A percentile compares a stretch with the other conserved stretches of the same genome.
phyloP scores from a whole-genome alignment of 2,329 filamentous ascomycete species.

The Septoria linicola region DNA sequence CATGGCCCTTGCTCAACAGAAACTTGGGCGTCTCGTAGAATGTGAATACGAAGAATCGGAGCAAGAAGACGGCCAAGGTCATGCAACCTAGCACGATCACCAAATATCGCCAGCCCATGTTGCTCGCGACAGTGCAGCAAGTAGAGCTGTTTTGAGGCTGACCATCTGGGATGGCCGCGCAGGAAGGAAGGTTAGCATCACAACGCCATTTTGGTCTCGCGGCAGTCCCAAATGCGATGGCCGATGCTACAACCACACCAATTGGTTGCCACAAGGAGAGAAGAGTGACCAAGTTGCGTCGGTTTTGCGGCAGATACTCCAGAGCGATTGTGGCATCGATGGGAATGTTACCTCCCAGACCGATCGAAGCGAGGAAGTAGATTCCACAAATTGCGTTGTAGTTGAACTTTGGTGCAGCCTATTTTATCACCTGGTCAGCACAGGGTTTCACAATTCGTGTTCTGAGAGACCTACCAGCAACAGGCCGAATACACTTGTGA shows the following conservation, averaged over 20 bases:
- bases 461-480: conserved; percentile 37
- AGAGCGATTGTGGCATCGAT: conserved; percentile 58
- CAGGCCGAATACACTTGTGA: conserved; percentile 55
- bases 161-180: conserved; percentile 37
- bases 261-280: conserved; percentile 58
- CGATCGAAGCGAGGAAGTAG: conserved; percentile 28
- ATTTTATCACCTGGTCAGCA: too few species aligned
- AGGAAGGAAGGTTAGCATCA: conserved; percentile 51
- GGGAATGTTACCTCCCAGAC: conserved; percentile 54
- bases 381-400: conserved; percentile 52
- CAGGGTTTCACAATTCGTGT: too few species aligned
- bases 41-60: conserved; percentile 56
- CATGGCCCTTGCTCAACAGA: conserved; percentile 54
- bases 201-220: conserved; percentile 55
- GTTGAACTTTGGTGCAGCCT: conserved; percentile 42
- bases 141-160: conserved; percentile 18
- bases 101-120: conserved; percentile 49
- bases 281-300: conserved; percentile 53
- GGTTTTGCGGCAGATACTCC: conserved; percentile 55
- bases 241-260: conserved; percentile 53
- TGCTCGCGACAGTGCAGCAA: conserved; percentile 42
- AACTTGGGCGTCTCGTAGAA: conserved; percentile 63
- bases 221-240: conserved; percentile 49
- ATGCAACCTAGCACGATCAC: conserved; percentile 43
- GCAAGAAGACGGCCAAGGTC: conserved; percentile 48